Conservation (phyloP, 23 red algal species). For the Gracilaria domingensis region DNA sequence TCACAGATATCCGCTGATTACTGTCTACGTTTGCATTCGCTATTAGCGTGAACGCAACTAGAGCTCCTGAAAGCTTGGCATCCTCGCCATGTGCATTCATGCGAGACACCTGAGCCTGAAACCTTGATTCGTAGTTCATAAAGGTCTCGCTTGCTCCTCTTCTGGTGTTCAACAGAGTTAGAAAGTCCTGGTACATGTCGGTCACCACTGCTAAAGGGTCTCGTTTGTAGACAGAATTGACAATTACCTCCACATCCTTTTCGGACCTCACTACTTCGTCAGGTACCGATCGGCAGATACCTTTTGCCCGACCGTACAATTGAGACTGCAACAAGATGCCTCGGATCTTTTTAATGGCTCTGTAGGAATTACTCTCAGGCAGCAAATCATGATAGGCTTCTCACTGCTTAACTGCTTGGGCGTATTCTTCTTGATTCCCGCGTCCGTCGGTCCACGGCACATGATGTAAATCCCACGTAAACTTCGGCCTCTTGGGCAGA, state of each 20-base stretch:
- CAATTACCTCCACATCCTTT: background rate
- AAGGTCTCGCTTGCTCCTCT: background rate
- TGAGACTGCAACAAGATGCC: slow-evolving; percentile 19
- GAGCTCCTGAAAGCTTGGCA: background rate
- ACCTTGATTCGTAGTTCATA: background rate
- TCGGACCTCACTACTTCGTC: background rate
- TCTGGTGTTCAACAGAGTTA: background rate
- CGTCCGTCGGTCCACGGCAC: background rate
- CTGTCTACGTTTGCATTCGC: background rate
- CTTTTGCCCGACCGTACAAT: slow-evolving; percentile 10
- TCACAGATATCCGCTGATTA: background rate
- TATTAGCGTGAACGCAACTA: background rate
- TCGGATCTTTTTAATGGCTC: background rate
- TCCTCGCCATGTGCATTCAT: background rate
- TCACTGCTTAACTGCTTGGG: background rate
- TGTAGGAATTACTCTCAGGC: background rate
- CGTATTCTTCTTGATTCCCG: background rate
- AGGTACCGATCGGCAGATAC: background rate
- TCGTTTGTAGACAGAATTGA: background rate
- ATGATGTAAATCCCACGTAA: background rate
- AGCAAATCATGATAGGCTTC: background rate
- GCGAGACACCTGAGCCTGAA: background rate
- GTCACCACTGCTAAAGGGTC: background rate
- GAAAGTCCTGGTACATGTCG: background rate
- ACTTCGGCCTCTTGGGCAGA: background rate